A percentile compares a stretch with the other conserved stretches of the same genome.
Evolutionary conservation across 176 grass and related monocot species (phyloP).

Genomic region (Carex kokanica): DNA sequence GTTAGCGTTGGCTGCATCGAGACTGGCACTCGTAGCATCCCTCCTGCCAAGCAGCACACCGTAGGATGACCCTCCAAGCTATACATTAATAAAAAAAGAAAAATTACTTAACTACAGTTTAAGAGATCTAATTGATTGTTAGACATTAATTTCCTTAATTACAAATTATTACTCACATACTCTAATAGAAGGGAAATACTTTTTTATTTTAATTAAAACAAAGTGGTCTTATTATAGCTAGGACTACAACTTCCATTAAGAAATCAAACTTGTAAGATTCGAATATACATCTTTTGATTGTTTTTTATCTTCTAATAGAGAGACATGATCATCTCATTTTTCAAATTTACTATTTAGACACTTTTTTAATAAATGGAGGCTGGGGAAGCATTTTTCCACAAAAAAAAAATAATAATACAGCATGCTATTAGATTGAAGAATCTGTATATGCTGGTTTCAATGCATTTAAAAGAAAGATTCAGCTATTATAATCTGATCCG

Average conservation of each 20-base stretch:
- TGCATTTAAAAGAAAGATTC: background rate
- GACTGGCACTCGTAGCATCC: constrained; percentile 59
- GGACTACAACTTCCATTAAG: too few species aligned
- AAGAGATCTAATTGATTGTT: background rate
- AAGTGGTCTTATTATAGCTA: too few species aligned
- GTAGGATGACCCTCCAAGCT: constrained; percentile 68
- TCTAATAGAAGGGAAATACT: background rate
- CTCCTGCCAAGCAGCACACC: constrained; percentile 56
- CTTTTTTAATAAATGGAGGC: background rate
- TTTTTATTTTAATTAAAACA: background rate
- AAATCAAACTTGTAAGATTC: too few species aligned
- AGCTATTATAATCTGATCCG: background rate
- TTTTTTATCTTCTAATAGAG: too few species aligned
- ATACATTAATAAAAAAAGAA: background rate
- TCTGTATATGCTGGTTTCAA: background rate
- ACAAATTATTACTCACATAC: background rate
- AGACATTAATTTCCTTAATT: background rate
- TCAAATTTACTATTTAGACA: background rate
- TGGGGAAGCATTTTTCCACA: background rate
- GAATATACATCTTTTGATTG: too few species aligned
- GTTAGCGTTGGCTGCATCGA: constrained; percentile 33
- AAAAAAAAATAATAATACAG: background rate
- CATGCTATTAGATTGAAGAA: background rate
- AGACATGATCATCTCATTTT: too few species aligned
- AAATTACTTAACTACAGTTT: background rate